Percentiles rank a stretch among this genome's conserved stretches.
Evolutionary conservation across 202 grass and related monocot species (phyloP).

Genomic region (Panicum hallii): DNA sequence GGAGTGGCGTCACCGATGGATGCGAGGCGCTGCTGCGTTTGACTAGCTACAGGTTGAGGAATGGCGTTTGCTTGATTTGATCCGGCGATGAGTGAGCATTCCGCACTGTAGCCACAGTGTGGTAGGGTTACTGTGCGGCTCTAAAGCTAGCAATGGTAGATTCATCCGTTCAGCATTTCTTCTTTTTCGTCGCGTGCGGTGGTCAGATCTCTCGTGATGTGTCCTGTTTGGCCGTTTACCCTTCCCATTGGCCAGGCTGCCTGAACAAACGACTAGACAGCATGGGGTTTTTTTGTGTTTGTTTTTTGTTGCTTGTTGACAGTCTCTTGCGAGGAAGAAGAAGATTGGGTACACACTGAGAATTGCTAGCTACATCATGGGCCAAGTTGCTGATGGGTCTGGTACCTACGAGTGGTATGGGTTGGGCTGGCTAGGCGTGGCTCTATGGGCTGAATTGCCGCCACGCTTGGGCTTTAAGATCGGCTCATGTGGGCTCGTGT

Average conservation of each 20-base stretch:
- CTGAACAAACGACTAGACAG: background rate
- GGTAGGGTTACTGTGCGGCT: background rate
- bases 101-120: background rate
- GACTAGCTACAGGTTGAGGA: background rate
- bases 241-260: background rate
- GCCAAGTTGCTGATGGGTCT: no score
- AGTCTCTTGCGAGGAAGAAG: background rate
- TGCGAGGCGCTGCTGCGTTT: constrained; percentile 14
- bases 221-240: background rate
- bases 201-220: background rate
- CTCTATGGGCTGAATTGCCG: background rate
- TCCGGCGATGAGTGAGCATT: background rate
- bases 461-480: background rate
- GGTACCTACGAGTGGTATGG: no score
- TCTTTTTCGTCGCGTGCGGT: background rate
- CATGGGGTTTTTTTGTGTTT: background rate
- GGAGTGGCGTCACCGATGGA: constrained; percentile 15
- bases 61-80: background rate
- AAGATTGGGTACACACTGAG: background rate
- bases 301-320: background rate
- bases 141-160: background rate
- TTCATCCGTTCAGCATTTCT: background rate
- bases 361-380: background rate
- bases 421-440: background rate
- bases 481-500: background rate